A percentile compares a stretch with the other conserved stretches of the same genome.
Evolutionary conservation across 2,329 filamentous ascomycete genomes (phyloP).

Genomic region (Rhynchosporium secalis): DNA sequence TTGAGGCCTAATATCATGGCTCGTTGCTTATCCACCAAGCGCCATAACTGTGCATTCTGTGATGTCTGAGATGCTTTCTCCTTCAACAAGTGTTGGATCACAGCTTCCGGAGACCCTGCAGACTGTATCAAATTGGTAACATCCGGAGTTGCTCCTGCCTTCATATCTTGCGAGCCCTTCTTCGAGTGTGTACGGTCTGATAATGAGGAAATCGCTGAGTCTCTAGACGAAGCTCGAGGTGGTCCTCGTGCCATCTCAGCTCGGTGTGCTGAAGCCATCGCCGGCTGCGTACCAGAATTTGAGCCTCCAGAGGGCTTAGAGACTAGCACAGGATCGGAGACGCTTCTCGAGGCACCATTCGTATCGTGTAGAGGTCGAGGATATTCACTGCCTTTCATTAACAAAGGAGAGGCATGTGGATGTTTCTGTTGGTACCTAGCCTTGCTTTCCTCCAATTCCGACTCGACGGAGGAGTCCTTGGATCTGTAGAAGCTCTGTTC

Average conservation of each 20-base stretch:
- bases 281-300: constrained; percentile 26
- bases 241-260: constrained; percentile 36
- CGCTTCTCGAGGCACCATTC: constrained; percentile 39
- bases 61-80: constrained; percentile 87
- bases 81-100: constrained; percentile 83
- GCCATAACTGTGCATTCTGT: constrained; percentile 93
- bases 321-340: constrained; percentile 38
- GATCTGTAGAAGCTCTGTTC: constrained; percentile 39
- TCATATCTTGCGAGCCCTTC: constrained; percentile 56
- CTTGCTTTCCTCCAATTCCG: constrained; percentile 24
- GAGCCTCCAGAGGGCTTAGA: constrained; percentile 31
- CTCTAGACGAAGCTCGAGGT: constrained; percentile 83
- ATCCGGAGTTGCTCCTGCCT: constrained; percentile 61
- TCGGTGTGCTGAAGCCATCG: constrained; percentile 38
- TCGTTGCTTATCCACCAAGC: constrained; percentile 92
- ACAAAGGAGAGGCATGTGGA: neutral
- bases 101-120: constrained; percentile 84
- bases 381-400: constrained; percentile 27
- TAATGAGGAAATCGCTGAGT: constrained; percentile 83
- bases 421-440: constrained; percentile 30
- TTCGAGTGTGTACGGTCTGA: constrained; percentile 61
- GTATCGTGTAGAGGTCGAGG: constrained; percentile 31
- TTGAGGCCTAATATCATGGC: constrained; percentile 92
- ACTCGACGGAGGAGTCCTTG: constrained; percentile 32
- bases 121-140: constrained; percentile 77